These are phyloP conservation scores for Phyllachora maydis DNA, from an alignment of 2,329 filamentous ascomycete species.

Conservation along the genomic window DNA sequence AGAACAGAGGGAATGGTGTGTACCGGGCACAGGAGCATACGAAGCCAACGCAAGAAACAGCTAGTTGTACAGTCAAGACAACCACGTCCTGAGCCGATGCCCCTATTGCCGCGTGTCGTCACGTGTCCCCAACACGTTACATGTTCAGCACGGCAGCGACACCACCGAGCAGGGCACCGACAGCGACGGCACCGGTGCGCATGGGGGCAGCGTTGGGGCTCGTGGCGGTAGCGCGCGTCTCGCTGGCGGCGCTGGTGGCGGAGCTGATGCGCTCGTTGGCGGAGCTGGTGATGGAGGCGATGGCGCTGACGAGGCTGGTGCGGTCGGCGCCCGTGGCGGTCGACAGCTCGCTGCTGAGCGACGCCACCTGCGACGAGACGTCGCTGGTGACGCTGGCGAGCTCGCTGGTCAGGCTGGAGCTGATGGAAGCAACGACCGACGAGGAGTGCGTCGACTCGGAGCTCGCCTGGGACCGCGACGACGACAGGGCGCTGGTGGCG, in stretches of 20 bases:
- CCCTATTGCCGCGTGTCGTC: no score
- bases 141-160: constrained; percentile 22
- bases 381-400: constrained; percentile 8
- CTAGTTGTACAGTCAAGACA: no score
- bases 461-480: constrained; percentile 1
- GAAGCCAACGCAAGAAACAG: no score
- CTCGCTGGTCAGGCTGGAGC: constrained; percentile 7
- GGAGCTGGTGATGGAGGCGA: constrained; percentile 8
- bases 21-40: no score
- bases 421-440: constrained; percentile 7
- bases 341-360: constrained; percentile 9
- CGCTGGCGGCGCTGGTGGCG: constrained; percentile 4
- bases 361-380: constrained; percentile 6
- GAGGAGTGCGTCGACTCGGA: constrained; percentile 6
- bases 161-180: constrained; percentile 25
- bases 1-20: no score
- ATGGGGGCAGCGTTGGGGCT: constrained; percentile 11
- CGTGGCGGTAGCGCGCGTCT: constrained; percentile 3
- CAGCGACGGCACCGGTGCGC: constrained; percentile 19
- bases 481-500: no score
- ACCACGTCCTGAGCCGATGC: no score
- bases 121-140: no score
- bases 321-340: constrained; percentile 9
- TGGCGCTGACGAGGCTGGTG: constrained; percentile 10
- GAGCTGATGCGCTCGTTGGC: constrained; percentile 3